These are phyloP conservation scores for Fusarium citri DNA, from an alignment of 2,329 filamentous ascomycete genomes.

Conservation along the genomic window DNA sequence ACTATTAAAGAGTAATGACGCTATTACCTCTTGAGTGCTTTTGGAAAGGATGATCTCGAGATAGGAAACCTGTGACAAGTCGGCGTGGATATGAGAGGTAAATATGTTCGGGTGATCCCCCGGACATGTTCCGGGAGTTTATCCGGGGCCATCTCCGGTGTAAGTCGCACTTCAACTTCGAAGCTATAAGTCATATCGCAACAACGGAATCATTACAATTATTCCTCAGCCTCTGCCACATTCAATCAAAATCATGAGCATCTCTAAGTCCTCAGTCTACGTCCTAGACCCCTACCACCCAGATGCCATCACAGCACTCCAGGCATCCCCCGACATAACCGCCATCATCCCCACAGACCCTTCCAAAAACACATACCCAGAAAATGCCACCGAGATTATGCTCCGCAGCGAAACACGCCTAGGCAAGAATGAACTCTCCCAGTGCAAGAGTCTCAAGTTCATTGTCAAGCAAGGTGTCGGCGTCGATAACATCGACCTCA, in stretches of 20 bases:
- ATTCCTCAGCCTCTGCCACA: too few relatives aligned
- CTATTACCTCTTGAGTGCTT: fast-evolving
- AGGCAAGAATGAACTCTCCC: fast-evolving
- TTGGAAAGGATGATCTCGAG: not conserved
- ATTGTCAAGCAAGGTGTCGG: constrained; percentile 8
- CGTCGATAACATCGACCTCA: not conserved
- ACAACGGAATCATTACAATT: too few relatives aligned
- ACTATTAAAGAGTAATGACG: fast-evolving
- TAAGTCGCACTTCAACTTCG: fast-evolving
- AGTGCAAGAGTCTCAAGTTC: not conserved
- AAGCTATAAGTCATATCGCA: not conserved
- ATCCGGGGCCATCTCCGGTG: fast-evolving
- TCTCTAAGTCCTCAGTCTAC: not conserved
- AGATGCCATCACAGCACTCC: not conserved
- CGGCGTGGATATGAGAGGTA: too few relatives aligned
- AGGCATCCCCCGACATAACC: not conserved
- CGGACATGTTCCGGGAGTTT: not conserved
- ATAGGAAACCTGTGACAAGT: not conserved
- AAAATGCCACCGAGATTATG: not conserved
- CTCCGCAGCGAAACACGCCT: not conserved
- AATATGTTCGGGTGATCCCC: not conserved
- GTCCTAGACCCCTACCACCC: not conserved
- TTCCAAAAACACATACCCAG: not conserved
- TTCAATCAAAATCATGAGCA: not conserved
- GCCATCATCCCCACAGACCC: not conserved